phyloP scores from a whole-genome alignment of 768 basidiomycete genomes.

The Macrolepiota fuliginosa region DNA sequence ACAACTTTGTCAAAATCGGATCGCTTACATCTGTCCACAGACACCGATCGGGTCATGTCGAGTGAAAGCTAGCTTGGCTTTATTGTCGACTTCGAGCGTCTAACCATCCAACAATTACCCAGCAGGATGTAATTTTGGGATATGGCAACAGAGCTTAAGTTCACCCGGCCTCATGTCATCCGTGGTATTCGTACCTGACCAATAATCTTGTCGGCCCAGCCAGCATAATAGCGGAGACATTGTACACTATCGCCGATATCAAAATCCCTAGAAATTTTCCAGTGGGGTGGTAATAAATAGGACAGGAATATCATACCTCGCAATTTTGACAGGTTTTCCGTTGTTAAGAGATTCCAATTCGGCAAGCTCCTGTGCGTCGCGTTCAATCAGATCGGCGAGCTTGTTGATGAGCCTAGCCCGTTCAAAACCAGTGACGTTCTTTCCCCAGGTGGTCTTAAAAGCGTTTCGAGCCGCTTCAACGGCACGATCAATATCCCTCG shows the following conservation, averaged over 20 bases:
- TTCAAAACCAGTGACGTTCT: conserved; percentile 81
- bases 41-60: conserved; percentile 92
- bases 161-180: too few species aligned
- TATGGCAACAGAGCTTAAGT: not conserved
- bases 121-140: not conserved
- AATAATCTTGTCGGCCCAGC: conserved; percentile 92
- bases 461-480: conserved; percentile 82
- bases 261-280: conserved; percentile 51
- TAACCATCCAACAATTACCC: conserved; percentile 26
- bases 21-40: conserved; percentile 81
- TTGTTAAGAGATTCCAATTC: conserved; percentile 88
- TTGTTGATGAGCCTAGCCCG: conserved; percentile 80
- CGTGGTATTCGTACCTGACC: conserved; percentile 80
- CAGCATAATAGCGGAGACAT: conserved; percentile 89
- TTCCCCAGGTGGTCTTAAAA: conserved; percentile 86
- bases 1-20: not conserved
- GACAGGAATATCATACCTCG: conserved; percentile 24
- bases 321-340: conserved; percentile 77
- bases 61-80: conserved; percentile 81
- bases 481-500: conserved; percentile 78
- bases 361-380: conserved; percentile 76
- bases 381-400: conserved; percentile 88
- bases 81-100: conserved; percentile 80
- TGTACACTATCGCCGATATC: conserved; percentile 79
- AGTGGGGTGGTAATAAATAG: not conserved